Conservation (phyloP, 2,329 filamentous ascomycete genomes). For the Cercospora sp. region DNA sequence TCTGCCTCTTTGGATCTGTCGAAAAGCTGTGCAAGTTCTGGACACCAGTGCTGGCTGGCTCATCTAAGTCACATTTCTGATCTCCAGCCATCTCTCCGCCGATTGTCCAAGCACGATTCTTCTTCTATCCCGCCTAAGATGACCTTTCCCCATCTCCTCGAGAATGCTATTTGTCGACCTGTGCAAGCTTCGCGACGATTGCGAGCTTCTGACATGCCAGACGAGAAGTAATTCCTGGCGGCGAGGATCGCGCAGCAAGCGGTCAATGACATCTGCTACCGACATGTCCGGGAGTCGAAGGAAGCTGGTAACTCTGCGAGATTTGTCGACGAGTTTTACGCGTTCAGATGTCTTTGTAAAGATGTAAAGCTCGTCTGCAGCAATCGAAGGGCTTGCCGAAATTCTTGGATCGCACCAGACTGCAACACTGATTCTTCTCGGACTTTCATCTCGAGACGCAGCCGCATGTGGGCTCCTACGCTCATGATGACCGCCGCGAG, state of each 20-base stretch:
- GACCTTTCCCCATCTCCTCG: background rate
- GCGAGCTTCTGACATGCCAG: background rate
- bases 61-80: background rate
- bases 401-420: background rate
- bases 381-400: background rate
- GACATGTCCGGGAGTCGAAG: conserved; percentile 5
- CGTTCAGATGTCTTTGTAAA: background rate
- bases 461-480: background rate
- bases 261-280: background rate
- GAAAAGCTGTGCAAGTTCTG: too few species aligned
- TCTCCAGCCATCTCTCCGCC: background rate
- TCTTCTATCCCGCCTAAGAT: background rate
- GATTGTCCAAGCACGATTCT: background rate
- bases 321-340: background rate
- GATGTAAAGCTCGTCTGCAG: conserved; percentile 2
- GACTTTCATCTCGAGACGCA: background rate
- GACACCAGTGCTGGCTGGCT: too few species aligned
- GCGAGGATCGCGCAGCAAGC: background rate
- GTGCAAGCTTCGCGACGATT: background rate
- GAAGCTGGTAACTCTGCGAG: background rate
- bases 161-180: background rate
- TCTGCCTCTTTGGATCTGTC: too few species aligned
- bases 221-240: background rate
- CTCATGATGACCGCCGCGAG: background rate
- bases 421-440: background rate